Percentiles rank a stretch among this genome's conserved stretches.
Evolutionary conservation across 768 basidiomycete species (phyloP).

Genomic region (Termitomyces sp.): DNA sequence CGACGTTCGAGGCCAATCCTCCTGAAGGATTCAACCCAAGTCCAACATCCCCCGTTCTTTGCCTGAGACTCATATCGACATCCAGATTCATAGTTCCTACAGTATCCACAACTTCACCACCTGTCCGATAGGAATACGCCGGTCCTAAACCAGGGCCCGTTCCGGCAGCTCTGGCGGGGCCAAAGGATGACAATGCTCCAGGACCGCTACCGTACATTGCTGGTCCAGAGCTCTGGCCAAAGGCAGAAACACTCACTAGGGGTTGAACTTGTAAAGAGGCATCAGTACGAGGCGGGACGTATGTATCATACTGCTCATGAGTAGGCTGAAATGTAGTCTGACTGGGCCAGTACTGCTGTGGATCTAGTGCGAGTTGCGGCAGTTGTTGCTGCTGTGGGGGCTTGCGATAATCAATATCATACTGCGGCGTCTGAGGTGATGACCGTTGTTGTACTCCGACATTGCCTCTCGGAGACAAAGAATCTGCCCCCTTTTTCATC

Average conservation of each 20-base stretch:
- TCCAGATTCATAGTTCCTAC: background rate
- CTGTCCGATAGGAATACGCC: background rate
- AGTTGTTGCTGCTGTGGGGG: background rate
- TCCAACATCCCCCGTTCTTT: background rate
- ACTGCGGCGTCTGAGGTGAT: background rate
- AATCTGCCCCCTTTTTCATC: background rate
- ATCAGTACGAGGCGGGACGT: background rate
- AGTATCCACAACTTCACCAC: background rate
- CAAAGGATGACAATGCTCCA: slow-evolving; percentile 2
- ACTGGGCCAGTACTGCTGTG: slow-evolving; percentile 2
- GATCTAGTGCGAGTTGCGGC: background rate
- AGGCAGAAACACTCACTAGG: background rate
- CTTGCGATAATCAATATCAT: background rate
- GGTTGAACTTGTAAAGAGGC: background rate
- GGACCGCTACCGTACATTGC: background rate
- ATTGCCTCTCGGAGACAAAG: background rate
- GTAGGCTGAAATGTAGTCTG: background rate
- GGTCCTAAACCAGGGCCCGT: background rate
- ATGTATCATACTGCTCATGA: background rate
- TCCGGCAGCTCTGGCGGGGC: background rate
- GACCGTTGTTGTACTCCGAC: background rate
- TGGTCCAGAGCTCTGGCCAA: background rate
- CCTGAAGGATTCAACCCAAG: background rate
- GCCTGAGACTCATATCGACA: slow-evolving; percentile 1
- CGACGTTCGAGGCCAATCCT: slow-evolving; percentile 1